Evolutionary conservation across 202 grass and related monocot genomes (phyloP).

Genomic region (Elaeis oleifera): DNA sequence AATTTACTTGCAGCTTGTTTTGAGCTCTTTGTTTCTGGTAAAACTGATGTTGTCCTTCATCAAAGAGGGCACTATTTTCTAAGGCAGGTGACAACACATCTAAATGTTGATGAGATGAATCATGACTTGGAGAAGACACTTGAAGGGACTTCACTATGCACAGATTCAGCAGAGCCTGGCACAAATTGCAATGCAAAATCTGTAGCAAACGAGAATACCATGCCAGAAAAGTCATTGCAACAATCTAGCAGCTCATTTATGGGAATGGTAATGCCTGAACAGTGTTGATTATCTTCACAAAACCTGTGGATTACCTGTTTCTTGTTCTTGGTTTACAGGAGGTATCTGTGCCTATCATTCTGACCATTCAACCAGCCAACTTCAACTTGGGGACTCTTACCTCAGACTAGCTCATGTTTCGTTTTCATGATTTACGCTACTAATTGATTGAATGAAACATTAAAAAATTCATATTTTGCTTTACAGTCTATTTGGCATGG

Average conservation of each 20-base stretch:
- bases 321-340: too few species aligned
- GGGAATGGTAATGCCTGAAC: constrained; percentile 47
- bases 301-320: too few species aligned
- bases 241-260: constrained; percentile 53
- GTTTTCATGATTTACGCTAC: too few species aligned
- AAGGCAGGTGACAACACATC: constrained; percentile 60
- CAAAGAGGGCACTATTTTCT: constrained; percentile 57
- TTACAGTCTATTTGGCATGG: too few species aligned
- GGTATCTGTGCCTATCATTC: too few species aligned
- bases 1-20: constrained; percentile 72
- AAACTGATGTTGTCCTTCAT: constrained; percentile 42
- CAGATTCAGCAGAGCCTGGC: constrained; percentile 24
- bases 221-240: constrained; percentile 24
- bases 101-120: constrained; percentile 34
- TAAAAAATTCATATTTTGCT: too few species aligned
- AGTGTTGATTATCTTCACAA: too few species aligned
- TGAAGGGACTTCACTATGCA: constrained; percentile 20
- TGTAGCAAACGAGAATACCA: constrained; percentile 5
- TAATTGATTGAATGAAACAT: too few species aligned
- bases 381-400: too few species aligned
- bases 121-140: constrained; percentile 30
- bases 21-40: constrained; percentile 51
- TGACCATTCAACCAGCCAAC: too few species aligned
- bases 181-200: constrained; percentile 25
- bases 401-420: too few species aligned